Base-by-base conservation (phyloP, 2,329 filamentous ascomycete genomes). In the Decorospora gaudefroyi region DNA sequence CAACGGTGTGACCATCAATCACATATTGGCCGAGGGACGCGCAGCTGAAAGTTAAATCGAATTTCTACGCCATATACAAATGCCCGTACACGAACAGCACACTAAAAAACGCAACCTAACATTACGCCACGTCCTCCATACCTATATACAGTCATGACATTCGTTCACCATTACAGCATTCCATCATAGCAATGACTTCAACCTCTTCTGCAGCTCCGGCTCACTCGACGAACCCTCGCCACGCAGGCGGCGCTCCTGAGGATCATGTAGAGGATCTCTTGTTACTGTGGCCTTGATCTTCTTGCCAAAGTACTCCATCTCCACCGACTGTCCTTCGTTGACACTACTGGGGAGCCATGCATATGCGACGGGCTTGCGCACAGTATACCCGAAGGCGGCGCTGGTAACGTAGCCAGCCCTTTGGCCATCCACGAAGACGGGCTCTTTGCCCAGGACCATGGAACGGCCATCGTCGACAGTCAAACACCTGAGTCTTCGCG, bases 231-330 rank as follows among this genome's bases (percentile, higher is more conserved):
- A 40, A 10, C 54, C 49, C 19, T 65, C 59, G 15, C 55, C 64
- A 18, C 58, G 58, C 34, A 76, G 46, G 12, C 68, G 68, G 13
- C 55, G 71, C 55, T 67, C 68, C 26, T 71, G 59, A 1, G 73
- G 71, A 49, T 78, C 74, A 44, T 75, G 74, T 29, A 80, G 39
- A 6, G 80, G 76, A 32, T 82, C 80, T 1, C 68, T 49, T 0
- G 70, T 67, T 1, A 85, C 76, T 3, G 79, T 83, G 0, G 82
- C 82, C 35, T 56, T 53, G 38, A 84, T 76, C 8, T 72, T 71
- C 44, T 66, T 69, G 4, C 81, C 80, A 63, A 85, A 85, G 57
- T 85, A 85, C 54, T 83, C 80, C 42, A 85, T 73, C 57, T 84
- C 80, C 0, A 85, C 79, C 0, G 54, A 43, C 3, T 76, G 71